Base-by-base conservation (phyloP, 2,329 filamentous ascomycete genomes). In the Microsporum ferrugineum region DNA sequence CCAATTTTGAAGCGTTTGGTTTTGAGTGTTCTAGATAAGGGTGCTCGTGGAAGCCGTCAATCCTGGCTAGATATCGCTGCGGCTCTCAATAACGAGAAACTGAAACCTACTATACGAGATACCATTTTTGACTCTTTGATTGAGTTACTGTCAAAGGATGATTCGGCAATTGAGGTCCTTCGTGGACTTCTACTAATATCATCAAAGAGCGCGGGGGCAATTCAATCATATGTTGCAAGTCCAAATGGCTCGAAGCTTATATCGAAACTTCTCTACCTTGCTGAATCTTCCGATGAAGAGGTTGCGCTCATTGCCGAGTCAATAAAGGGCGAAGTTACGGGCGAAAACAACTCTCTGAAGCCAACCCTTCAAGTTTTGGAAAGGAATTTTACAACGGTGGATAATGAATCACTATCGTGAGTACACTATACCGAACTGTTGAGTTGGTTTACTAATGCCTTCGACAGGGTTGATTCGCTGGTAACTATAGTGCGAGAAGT, bases 401-500 rank as follows among this genome's bases (percentile, higher is more conserved):
- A 68, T 23, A 64, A 69, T 38, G 71, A 76, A 62, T 76, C 76
- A n/a, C 66, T 78, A 55, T 77, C 76, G 76, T 78, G 67, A 72
- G 76, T 73, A 33, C n/a, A 29, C 29, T 23, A 3, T 8, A 4
- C 29, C 34, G 1, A 39, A 29, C 29, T 33, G n/a, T 53, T 23
- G 23, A 29, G 27, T 33, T 3, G 33, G 17, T 41, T 49, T 23
- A 62, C 69, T 63, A 71, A 74, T 34, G 72, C 71, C 29, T 43
- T n/a, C 45, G 65, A 75, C 38, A 81, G 82, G 1, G 75, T 84
- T n/a, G 78, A 80, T 57, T 80, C 81, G 4, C 70, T 86, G n/a
- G 72, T 83, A 14, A 76, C 78, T 38, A 77, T 85, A 59, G 79
- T 79, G 1, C 74, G 76, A 61, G 79, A 81, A 58, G 68, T 81